These are phyloP conservation scores for Ustilago shanxiensis DNA, from an alignment of 1,284 basidiomycete genomes.

Conservation along the genomic window DNA sequence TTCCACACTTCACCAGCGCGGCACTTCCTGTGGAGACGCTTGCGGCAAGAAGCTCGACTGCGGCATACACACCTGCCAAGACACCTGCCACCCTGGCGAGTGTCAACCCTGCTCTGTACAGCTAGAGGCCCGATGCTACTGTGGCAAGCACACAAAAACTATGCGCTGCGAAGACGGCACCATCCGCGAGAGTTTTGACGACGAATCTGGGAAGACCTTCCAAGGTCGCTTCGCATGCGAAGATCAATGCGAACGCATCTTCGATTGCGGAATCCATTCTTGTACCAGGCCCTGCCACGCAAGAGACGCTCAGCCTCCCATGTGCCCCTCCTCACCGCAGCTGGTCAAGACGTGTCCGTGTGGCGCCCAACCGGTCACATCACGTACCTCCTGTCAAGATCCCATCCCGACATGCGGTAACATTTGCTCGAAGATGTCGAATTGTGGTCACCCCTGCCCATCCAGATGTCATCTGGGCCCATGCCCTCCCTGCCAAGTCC, in stretches of 20 bases:
- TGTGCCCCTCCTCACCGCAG: conserved; percentile 60
- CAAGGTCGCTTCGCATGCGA: conserved; percentile 56
- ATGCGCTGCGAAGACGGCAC: conserved; percentile 64
- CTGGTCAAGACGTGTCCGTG: conserved; percentile 63
- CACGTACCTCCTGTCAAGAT: conserved; percentile 57
- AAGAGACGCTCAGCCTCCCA: conserved; percentile 23
- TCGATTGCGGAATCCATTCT: conserved; percentile 62
- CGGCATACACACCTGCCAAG: conserved; percentile 56
- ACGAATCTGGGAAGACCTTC: conserved; percentile 26
- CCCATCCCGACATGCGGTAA: conserved; percentile 61
- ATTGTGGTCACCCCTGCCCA: conserved; percentile 62
- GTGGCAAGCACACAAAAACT: conserved; percentile 55
- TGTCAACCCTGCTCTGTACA: conserved; percentile 58
- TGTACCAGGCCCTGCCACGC: conserved; percentile 63
- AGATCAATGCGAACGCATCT: conserved; percentile 51
- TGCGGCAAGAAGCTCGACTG: conserved; percentile 65
- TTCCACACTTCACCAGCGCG: conserved; percentile 32
- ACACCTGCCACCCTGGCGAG: conserved; percentile 60
- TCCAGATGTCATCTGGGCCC: conserved; percentile 59
- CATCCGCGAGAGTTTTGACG: conserved; percentile 36
- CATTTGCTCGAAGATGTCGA: conserved; percentile 50
- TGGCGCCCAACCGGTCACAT: conserved; percentile 50
- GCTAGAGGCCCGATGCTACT: conserved; percentile 60
- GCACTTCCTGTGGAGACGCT: conserved; percentile 61
- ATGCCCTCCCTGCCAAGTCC: conserved; percentile 63